Base-by-base conservation (phyloP, 2,329 filamentous ascomycete genomes). In the Sclerotinia subarctica region DNA sequence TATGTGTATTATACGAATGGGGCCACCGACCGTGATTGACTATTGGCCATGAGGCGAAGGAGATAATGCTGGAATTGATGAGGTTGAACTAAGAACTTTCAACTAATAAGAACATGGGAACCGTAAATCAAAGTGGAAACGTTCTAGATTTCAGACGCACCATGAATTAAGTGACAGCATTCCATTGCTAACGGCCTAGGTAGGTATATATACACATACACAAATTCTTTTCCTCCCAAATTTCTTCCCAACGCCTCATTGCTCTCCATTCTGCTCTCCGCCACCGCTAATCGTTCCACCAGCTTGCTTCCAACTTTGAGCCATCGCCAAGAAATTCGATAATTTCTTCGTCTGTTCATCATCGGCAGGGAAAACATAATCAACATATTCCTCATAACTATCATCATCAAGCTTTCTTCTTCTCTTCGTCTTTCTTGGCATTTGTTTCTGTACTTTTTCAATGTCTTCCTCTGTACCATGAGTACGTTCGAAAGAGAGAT, bases 301-400 rank as follows among this genome's bases (percentile, higher is more conserved):
- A 70, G 74, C 71, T 66, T 77, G 72, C 59, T 77, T 78, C 76
- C 94, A 98, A 73, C 88, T 88, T 78, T 93, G 89, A 68, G 94
- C 94, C 86, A 90, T 90, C 70, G 92, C 89, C 81, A 97, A 82
- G 78, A 98, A 83, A 78, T 91, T 92, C 64, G 91, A 91, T 79
- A 97, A 82, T 75, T 92, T 94, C 73, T 90, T 90, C 67, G 90
- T 90, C 77, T 92, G 90, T 81, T 92, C 88, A 78, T 97, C 94
- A 81, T 98, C 95, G 5, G 92, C 93, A 0, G 95, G 95, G 87
- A 99, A 99, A 46, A 99, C 87, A 75, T 96, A 98, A 79, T 98
- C 95, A 81, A 95, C 87, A 79, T 97, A 98, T 81, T 99, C 95
- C 84, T 99, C 93, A 82, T 93, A 97, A 49, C 88, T 89, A 78